Evolutionary conservation across 1,139 yeast species (phyloP), one percentile per base, ranked within the genome.

Genomic region (Magnusiomyces suaveolens): DNA sequence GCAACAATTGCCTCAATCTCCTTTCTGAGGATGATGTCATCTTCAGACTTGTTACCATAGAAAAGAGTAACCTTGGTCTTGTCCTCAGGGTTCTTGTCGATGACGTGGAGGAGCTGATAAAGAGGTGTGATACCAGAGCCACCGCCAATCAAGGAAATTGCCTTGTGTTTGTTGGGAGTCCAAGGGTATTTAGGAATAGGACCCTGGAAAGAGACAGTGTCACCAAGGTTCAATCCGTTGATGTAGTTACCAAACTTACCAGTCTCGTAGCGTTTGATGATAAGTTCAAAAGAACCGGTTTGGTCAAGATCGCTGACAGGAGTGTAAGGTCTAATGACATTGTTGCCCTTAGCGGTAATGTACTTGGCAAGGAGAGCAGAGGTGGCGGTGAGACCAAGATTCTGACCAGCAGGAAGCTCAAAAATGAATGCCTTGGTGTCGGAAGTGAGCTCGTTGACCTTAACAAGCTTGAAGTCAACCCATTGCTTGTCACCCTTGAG

Each of bases 121-220:
- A 90, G 78, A 59, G 97, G 98, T 33, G 97, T 87, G 72, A 92
- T 88, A 72, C 97, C 97, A 51, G 95, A 79, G 67, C 98, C 98
- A 63, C 96, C 98, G 62, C 97, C 97, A 64, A 92, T 77, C 75
- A 92, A 78, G 54, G 86, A 85, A 66, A 94, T 80, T 60, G 82
- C 76, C 65, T 85, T 80, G 72, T 80, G 92, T 73, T 83, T 80
- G 76, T 90, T 90, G 63, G 92, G 86, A 66, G 80, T 80, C 90
- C 95, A 88, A 69, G 85, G 82, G 88, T 94, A 90, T 77, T 94
- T 94, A 64, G 79, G 78, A 65, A 89, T 80, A 62, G 98, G 98
- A 46, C 98, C 99, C 77, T 89, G 90, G 79, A 94, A 87, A 12
- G 95, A 75, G 59, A 94, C 79, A 52, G 90, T 80, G 65, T 94